Evolutionary conservation across 1,139 yeast species (phyloP), one percentile per base, ranked within the genome.

Genomic region (Komagataea norvegica): DNA sequence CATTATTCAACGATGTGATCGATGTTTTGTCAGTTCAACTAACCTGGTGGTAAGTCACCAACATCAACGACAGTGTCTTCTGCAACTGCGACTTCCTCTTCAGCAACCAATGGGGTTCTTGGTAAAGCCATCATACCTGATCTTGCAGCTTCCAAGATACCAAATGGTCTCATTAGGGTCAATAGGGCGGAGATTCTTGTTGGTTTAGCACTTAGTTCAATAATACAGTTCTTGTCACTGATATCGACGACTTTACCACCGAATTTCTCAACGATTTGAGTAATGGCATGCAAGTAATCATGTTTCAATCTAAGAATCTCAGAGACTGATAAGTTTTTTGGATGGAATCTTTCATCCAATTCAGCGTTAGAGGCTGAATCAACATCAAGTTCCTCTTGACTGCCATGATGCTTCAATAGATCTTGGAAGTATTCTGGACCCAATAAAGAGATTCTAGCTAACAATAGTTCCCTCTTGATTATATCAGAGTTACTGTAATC

Each of bases 61-160:
- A 81, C 83, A 59, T 83, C 93, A 40, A 81, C 86, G 48, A 78
- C 74, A 44, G 34, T 33, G 19, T 81, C 86, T 35, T 80, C 75
- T 31, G 72, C 70, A 20, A 67, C 63, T 13, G 70, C 75, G 20
- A 67, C 74, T 24, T 72, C 77, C 28, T 62, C 68, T 23, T 64
- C 62, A 42, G 71, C 73, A 29, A 54, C 44, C 54, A 87, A 68
- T 34, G 96, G 96, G 36, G 97, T 87, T 73, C 97, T 80, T 57
- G 97, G 95, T 56, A 91, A 72, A 8, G 97, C 98, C 88, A 91
- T 87, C 95, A 89, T 87, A 65, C 98, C 98, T 18, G 95, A 83
- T 66, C 98, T 79, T 34, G 97, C 96, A 53, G 91, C 83, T 66
- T 91, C 98, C 60, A 91, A 73, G 43, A 91, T 81, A 55, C 98